phyloP scores from a whole-genome alignment of 2,329 filamentous ascomycete species.

The Monosporascus sp. region DNA sequence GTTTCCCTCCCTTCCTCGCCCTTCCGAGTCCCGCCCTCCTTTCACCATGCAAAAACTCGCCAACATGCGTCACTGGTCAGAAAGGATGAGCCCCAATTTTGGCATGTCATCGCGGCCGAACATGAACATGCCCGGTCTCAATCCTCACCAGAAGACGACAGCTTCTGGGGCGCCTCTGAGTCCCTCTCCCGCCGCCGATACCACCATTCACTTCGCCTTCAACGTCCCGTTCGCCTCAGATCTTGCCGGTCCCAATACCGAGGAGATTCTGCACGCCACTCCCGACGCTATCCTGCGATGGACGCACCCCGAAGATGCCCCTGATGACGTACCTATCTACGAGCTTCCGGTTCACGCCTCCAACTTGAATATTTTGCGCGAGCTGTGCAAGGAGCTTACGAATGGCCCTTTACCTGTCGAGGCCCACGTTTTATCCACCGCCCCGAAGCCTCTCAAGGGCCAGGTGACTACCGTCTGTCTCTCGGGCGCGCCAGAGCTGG shows the following conservation, averaged over 20 bases:
- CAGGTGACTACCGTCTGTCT: conserved; percentile 85
- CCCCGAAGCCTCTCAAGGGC: conserved; percentile 65
- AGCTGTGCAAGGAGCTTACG: conserved; percentile 77
- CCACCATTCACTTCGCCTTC: conserved; percentile 88
- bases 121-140: conserved; percentile 51
- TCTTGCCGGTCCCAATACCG: conserved; percentile 83
- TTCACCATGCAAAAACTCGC: conserved; percentile 65
- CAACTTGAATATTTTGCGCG: conserved; percentile 75
- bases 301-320: conserved; percentile 85
- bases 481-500: conserved; percentile 79
- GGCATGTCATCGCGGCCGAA: conserved; percentile 54
- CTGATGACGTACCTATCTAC: conserved; percentile 78
- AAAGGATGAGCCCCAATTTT: conserved; percentile 64
- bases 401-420: conserved; percentile 66
- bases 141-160: conserved; percentile 53
- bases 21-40: conserved; percentile 1
- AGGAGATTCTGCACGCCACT: conserved; percentile 92
- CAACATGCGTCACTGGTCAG: conserved; percentile 68
- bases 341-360: conserved; percentile 87
- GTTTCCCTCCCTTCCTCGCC: conserved; percentile 10
- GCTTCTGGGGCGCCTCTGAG: conserved; percentile 50
- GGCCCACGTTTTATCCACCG: conserved; percentile 76
- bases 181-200: conserved; percentile 66
- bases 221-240: conserved; percentile 95
- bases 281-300: conserved; percentile 82